Evolutionary conservation across 2,329 filamentous ascomycete species (phyloP).

Genomic region (Stachybotrys chlorohalonatus): DNA sequence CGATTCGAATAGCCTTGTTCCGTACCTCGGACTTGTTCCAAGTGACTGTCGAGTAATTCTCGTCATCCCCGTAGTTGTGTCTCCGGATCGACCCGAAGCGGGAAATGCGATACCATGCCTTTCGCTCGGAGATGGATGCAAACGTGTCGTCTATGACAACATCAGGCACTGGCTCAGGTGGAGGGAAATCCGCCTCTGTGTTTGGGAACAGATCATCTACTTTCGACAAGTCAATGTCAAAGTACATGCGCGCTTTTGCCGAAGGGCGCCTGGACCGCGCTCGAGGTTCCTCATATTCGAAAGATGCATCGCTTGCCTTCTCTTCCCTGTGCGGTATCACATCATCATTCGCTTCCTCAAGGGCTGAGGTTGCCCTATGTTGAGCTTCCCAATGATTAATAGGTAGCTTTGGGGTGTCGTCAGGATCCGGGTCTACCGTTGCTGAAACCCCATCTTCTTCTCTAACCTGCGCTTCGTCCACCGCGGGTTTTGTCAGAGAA

Average conservation of each 20-base stretch:
- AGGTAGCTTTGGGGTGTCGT: background rate
- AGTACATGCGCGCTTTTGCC: constrained; percentile 5
- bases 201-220: constrained; percentile 23
- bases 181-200: constrained; percentile 11
- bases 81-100: constrained; percentile 49
- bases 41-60: constrained; percentile 48
- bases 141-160: constrained; percentile 43
- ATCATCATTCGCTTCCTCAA: background rate
- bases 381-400: background rate
- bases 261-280: background rate
- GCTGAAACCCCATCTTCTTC: background rate
- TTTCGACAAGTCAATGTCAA: constrained; percentile 22
- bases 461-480: background rate
- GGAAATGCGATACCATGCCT: constrained; percentile 56
- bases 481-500: background rate
- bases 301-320: background rate
- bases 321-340: background rate
- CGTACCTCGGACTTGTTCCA: constrained; percentile 49
- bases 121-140: constrained; percentile 46
- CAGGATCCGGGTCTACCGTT: background rate
- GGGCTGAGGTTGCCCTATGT: background rate
- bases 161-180: constrained; percentile 32
- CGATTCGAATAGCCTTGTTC: constrained; percentile 45
- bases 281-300: background rate
- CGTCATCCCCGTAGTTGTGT: constrained; percentile 47